Percentiles rank a stretch among this genome's conserved stretches.
These are phyloP conservation scores for Hypoxylon crocopeplum DNA, from an alignment of 495 filamentous ascomycete genomes.

Conservation along the genomic window DNA sequence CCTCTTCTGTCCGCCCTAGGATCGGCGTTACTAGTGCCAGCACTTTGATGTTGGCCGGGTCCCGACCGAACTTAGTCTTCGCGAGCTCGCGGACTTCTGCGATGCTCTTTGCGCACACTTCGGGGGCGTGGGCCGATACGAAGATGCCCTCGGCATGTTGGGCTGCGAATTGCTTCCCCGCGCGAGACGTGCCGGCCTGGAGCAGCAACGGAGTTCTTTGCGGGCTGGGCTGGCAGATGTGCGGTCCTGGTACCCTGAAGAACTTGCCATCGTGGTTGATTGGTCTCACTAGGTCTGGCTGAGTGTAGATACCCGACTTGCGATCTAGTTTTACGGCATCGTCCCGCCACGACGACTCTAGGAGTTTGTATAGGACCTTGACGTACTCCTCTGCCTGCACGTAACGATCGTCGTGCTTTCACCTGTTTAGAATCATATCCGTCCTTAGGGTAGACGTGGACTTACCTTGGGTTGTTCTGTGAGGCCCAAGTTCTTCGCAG, in stretches of 20 bases:
- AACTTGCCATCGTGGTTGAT: slow-evolving; percentile 74
- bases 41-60: slow-evolving; percentile 60
- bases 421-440: not conserved
- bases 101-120: slow-evolving; percentile 52
- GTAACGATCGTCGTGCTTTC: slow-evolving; percentile 71
- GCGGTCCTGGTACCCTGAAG: slow-evolving; percentile 69
- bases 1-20: slow-evolving; percentile 60
- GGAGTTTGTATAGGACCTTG: slow-evolving; percentile 72
- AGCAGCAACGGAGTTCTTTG: slow-evolving; percentile 71
- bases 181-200: slow-evolving; percentile 69
- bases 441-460: not conserved
- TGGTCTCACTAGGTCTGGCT: slow-evolving; percentile 62
- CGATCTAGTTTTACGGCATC: slow-evolving; percentile 68
- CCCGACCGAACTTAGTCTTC: slow-evolving; percentile 49
- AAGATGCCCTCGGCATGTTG: slow-evolving; percentile 69
- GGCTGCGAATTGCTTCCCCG: slow-evolving; percentile 69
- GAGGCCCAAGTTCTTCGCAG: slow-evolving; percentile 66
- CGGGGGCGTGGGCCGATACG: slow-evolving; percentile 55
- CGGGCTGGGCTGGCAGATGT: slow-evolving; percentile 68
- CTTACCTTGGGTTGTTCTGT: slow-evolving; percentile 55
- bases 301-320: slow-evolving; percentile 62
- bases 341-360: slow-evolving; percentile 71
- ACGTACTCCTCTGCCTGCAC: slow-evolving; percentile 72
- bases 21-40: slow-evolving; percentile 55
- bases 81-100: slow-evolving; percentile 58